Conservation (phyloP, 1,284 basidiomycete genomes). For the Ustilago lituana region DNA sequence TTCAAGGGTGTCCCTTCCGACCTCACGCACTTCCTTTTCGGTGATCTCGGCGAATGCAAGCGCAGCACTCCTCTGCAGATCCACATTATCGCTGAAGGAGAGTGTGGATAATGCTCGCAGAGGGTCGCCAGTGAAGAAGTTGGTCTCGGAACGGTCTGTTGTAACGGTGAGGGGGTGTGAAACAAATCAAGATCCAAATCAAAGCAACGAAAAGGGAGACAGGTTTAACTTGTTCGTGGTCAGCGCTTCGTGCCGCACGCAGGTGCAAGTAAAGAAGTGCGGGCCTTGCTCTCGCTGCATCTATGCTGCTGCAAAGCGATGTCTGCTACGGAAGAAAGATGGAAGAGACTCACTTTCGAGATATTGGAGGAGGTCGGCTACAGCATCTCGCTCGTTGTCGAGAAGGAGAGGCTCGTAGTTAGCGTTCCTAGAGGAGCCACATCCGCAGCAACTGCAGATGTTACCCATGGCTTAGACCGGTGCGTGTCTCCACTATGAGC, state of each 20-base stretch:
- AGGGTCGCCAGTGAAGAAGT: constrained; percentile 73
- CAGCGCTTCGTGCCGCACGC: too few species aligned
- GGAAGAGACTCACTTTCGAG: constrained; percentile 80
- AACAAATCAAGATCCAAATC: background rate
- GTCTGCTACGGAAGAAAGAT: too few species aligned
- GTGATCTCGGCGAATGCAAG: constrained; percentile 99
- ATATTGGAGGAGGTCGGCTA: constrained; percentile 95
- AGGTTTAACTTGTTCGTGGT: too few species aligned
- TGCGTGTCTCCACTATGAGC: constrained; percentile 3
- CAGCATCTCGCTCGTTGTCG: constrained; percentile 98
- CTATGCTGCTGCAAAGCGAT: too few species aligned
- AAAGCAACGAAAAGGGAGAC: too few species aligned
- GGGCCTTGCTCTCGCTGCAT: too few species aligned
- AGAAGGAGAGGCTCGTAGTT: constrained; percentile 84
- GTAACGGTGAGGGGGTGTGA: background rate
- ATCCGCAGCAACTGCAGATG: constrained; percentile 61
- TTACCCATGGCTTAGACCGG: constrained; percentile 54
- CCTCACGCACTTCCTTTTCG: constrained; percentile 97
- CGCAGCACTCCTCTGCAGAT: constrained; percentile 95
- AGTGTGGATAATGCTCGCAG: constrained; percentile 93
- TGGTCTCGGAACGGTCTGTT: constrained; percentile 66
- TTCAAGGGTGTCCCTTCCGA: constrained; percentile 95
- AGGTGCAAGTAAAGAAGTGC: background rate
- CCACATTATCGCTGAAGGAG: constrained; percentile 99
- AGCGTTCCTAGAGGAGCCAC: constrained; percentile 35